phyloP scores from a whole-genome alignment of 129 eudicot genomes.

The Silybum marianum region DNA sequence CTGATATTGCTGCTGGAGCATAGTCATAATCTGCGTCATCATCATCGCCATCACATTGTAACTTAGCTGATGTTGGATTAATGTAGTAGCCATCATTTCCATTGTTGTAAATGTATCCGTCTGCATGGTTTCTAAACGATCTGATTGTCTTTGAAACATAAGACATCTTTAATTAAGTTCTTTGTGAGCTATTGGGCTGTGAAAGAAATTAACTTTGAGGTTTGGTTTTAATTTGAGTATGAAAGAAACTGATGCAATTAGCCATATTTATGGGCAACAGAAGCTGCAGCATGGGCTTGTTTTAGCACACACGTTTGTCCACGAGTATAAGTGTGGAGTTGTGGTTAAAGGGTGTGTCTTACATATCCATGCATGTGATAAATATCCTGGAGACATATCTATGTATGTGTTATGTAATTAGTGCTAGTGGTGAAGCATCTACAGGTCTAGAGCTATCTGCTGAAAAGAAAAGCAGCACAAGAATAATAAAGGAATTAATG shows the following conservation, averaged over 20 bases:
- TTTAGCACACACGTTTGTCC: not conserved
- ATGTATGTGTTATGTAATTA: not conserved
- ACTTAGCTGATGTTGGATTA: not conserved
- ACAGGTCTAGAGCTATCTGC: too few species aligned
- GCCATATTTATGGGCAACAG: not conserved
- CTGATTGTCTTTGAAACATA: constrained; percentile 11
- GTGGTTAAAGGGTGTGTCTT: constrained; percentile 1
- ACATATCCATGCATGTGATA: not conserved
- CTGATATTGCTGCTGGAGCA: constrained; percentile 20
- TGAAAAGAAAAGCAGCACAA: too few species aligned
- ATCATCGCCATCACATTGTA: constrained; percentile 1
- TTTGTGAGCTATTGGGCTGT: too few species aligned
- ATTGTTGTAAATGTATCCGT: constrained; percentile 12
- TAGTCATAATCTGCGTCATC: constrained; percentile 26
- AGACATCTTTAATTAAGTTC: constrained; percentile 16
- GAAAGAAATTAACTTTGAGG: not conserved
- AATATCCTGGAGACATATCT: not conserved
- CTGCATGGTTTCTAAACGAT: constrained; percentile 7
- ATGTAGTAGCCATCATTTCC: not conserved
- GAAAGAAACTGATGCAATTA: not conserved
- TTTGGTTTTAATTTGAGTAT: not conserved
- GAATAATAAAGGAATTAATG: too few species aligned
- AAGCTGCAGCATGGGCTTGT: not conserved
- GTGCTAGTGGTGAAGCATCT: not conserved
- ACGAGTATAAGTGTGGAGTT: constrained; percentile 5